Conservation (phyloP, 1,284 basidiomycete species). For the Jaminaea rosea region DNA sequence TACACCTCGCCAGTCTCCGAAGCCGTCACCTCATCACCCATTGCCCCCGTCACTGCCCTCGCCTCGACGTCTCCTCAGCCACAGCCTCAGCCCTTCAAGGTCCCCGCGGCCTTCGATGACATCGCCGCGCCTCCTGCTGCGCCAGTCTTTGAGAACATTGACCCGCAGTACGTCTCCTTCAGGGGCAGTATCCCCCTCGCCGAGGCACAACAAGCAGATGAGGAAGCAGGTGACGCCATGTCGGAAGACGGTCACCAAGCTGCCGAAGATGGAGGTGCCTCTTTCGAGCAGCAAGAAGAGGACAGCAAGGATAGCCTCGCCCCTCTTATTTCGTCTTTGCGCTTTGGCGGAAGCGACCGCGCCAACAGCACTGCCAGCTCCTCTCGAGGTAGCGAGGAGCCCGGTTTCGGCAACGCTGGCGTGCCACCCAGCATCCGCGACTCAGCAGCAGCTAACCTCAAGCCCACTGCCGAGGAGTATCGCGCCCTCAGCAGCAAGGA, state of each 20-base stretch:
- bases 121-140: not conserved
- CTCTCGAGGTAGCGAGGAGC: not conserved
- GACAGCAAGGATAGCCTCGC: slow-evolving; percentile 7
- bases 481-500: slow-evolving; percentile 91
- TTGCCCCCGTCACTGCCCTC: slow-evolving; percentile 14
- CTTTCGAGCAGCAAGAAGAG: slow-evolving; percentile 20
- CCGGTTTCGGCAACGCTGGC: slow-evolving; percentile 2
- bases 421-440: slow-evolving; percentile 2
- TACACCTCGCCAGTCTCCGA: too few relatives aligned
- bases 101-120: not conserved
- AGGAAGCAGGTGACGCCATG: slow-evolving; percentile 7
- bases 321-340: not conserved
- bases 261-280: slow-evolving; percentile 14
- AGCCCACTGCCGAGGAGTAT: slow-evolving; percentile 79
- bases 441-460: slow-evolving; percentile 15
- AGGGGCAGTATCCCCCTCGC: too few relatives aligned
- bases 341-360: not conserved
- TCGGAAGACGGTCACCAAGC: slow-evolving; percentile 3
- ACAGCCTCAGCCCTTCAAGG: slow-evolving; percentile 2
- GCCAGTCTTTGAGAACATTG: not conserved
- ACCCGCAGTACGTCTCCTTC: not conserved
- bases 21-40: too few relatives aligned
- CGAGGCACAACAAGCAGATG: not conserved
- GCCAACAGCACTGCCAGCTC: not conserved
- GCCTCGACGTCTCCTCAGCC: slow-evolving; percentile 8